Base-by-base conservation (phyloP, 306 rosid species). In the Cicer judaicum region DNA sequence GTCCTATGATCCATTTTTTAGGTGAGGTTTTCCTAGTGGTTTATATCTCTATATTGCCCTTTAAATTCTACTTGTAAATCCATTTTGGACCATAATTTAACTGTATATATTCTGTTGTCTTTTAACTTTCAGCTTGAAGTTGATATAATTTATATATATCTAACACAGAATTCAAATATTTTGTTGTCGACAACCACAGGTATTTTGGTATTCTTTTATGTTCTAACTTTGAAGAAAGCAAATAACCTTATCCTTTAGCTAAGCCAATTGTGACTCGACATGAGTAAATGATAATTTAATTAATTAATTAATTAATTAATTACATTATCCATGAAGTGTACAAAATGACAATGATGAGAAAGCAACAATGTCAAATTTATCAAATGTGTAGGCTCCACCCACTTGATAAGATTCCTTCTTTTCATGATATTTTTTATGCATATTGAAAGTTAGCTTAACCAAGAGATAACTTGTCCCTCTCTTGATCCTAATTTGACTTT, bases 1-100 rank as follows among this genome's bases (percentile, higher is more conserved):
- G 34, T 86, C 87, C 65, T 78, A 82, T 64, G 89, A 93, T 84
- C 85, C 89, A 60, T 84, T 86, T 48, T 56, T 84, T 10, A 83
- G 96, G 75, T 93, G 76, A 85, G 70, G 50, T 13, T 47, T 69
- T 34, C 62, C 69, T 64, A 42, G 36, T 60, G 79, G 76, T 46
- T 73, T 53, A 55, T 14, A 64, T 68, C 72, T 71, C 40, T 73
- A 75, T 68, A 42, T 14, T 56, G 29, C 69, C 61, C 68, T 64
- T 42, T 38, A 18, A 18, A 24, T 59, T 70, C 38, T 36, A 50
- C 48, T 52, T 82, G 83, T 87, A 80, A 68, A 73, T 85, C 41
- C 69, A 43, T 76, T 79, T 68, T 14, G 52, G 62, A 64, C 55
- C 14, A 39, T 65, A 29, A 41, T 64, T 42, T 55, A 78, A 52